Conservation (phyloP, 1,139 yeast species). For the Scheffersomyces lignicola region DNA sequence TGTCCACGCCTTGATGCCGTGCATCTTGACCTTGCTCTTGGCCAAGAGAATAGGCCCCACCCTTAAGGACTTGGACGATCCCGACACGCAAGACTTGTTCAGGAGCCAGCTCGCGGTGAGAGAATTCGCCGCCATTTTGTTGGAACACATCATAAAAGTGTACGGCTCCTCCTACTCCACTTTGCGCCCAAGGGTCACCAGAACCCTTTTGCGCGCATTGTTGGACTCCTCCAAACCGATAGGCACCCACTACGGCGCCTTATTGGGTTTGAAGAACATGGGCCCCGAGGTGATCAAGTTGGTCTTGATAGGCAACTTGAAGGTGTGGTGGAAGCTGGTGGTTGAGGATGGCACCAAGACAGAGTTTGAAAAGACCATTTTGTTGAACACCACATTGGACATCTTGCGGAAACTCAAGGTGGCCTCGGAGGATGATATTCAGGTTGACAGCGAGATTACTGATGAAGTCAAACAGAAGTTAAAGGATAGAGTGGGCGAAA, state of each 20-base stretch:
- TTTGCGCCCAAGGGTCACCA: conserved; percentile 87
- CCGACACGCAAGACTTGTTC: conserved; percentile 28
- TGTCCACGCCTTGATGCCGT: conserved; percentile 95
- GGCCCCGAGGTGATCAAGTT: conserved; percentile 90
- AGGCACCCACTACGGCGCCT: conserved; percentile 92
- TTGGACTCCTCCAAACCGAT: conserved; percentile 74
- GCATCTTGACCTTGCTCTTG: conserved; percentile 81
- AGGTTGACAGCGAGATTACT: conserved; percentile 34
- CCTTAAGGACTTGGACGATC: conserved; percentile 31
- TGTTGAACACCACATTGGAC: conserved; percentile 53
- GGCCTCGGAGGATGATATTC: conserved; percentile 32
- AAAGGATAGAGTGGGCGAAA: conserved; percentile 59
- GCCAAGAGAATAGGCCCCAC: conserved; percentile 85
- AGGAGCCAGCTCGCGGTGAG: conserved; percentile 64
- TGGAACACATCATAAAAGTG: conserved; percentile 71
- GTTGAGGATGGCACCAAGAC: conserved; percentile 36
- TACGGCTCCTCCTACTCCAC: conserved; percentile 90
- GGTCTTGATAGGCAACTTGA: conserved; percentile 78
- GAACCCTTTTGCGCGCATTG: conserved; percentile 88
- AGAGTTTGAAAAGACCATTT: conserved; percentile 44
- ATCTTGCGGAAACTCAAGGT: conserved; percentile 49
- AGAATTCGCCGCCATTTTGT: conserved; percentile 82
- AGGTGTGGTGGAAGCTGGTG: conserved; percentile 72
- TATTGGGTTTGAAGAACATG: conserved; percentile 77
- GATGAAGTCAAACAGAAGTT: conserved; percentile 49